phyloP scores from a whole-genome alignment of 2,329 filamentous ascomycete species.

The Cyclaneusma minus region DNA sequence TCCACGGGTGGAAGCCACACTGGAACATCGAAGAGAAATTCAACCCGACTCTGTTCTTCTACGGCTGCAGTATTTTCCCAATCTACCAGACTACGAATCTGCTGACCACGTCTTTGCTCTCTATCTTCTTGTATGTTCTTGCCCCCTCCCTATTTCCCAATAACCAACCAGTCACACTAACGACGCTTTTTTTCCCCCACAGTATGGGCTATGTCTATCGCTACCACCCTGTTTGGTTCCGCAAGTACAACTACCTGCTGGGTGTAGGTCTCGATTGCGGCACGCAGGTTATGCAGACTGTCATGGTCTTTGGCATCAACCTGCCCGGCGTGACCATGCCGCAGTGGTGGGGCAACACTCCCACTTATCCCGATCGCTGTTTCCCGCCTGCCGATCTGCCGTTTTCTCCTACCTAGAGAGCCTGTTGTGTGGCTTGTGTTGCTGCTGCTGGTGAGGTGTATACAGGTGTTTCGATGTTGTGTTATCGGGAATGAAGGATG shows the following conservation, averaged over 20 bases:
- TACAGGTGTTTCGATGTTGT: too few relatives aligned
- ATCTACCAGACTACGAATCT: slow-evolving; percentile 17
- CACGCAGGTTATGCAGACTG: slow-evolving; percentile 15
- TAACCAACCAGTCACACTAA: too few relatives aligned
- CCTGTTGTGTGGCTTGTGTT: too few relatives aligned
- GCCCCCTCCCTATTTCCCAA: too few relatives aligned
- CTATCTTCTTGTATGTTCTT: slow-evolving; percentile 12
- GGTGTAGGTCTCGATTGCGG: slow-evolving; percentile 23
- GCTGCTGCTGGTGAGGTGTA: too few relatives aligned
- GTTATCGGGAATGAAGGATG: too few relatives aligned
- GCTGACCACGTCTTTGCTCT: slow-evolving; percentile 13
- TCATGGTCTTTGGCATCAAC: slow-evolving; percentile 17
- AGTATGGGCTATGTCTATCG: slow-evolving; percentile 16
- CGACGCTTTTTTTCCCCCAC: too few relatives aligned
- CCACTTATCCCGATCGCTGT: slow-evolving; percentile 11
- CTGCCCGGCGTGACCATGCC: slow-evolving; percentile 13
- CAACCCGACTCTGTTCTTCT: slow-evolving; percentile 17
- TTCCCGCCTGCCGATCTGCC: slow-evolving; percentile 12
- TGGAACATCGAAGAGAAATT: slow-evolving; percentile 16
- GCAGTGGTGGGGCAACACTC: slow-evolving; percentile 18
- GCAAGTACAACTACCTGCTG: slow-evolving; percentile 27
- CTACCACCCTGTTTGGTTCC: slow-evolving; percentile 22
- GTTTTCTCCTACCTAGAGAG: slow-evolving; percentile 11
- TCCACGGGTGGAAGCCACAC: slow-evolving; percentile 14
- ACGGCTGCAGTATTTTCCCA: slow-evolving; percentile 13